Base-by-base conservation (phyloP, 2,329 filamentous ascomycete genomes). In the Gnomoniopsis sp. region DNA sequence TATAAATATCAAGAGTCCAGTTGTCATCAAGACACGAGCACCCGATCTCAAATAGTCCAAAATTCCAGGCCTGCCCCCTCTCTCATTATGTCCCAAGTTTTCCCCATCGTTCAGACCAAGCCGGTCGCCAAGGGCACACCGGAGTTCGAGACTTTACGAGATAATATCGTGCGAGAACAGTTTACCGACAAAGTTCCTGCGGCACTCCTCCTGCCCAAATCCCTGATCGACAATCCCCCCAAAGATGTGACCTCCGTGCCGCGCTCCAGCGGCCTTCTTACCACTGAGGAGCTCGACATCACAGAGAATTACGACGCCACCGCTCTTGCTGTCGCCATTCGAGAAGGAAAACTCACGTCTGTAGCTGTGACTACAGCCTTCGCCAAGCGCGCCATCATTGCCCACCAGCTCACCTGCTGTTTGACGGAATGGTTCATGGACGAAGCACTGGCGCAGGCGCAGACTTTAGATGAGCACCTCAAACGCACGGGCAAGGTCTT, bases 251-350 rank as follows among this genome's bases (percentile, higher is more conserved):
- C 71, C 1, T 55, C 57, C 10, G 61, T 78, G 6, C 75, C 76
- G 12, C 50, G 65, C 23, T 55, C 69, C 53, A 77, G 75, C 52
- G 78, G 79, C 1, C 66, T 84, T 8, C 65, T 83, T 7, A 73
- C 76, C 0, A 49, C 70, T 0, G 60, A 69, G n/a, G 80, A 83
- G 64, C 62, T 82, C 3, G 69, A 72, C 10, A 79, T 84, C 38
- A 83, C 81, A 0, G 76, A 79, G 36, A 68, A 71, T 15, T 75
- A 77, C 51, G 77, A 80, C 62, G 77, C 74, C 0, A 67, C 71
- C 4, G 71, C 65, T 1, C 70, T 82, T 6, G 73, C 75, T 0
- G 68, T 67, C 30, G 74, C 71, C 11, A 74, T 80, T 10, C 71
- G 72, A 0, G 60, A 62, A 2, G 64, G 65, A 10, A 69, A 71